Evolutionary conservation across 129 eudicot genomes (phyloP).

Genomic region (Lonicera japonica): DNA sequence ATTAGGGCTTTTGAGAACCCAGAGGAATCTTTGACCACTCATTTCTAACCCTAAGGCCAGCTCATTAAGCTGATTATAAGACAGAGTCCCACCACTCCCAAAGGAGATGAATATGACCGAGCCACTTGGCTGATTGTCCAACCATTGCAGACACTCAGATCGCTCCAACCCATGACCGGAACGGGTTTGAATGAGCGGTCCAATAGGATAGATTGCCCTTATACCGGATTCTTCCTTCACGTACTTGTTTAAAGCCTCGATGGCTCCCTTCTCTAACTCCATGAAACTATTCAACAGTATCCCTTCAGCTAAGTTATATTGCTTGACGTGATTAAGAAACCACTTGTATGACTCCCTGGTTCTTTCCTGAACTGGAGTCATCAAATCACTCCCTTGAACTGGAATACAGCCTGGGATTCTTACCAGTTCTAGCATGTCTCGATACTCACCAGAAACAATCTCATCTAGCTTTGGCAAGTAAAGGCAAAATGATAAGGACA

Average conservation of each 20-base stretch:
- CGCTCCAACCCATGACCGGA: neutral
- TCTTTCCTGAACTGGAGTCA: neutral
- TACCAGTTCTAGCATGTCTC: neutral
- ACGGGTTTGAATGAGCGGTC: slow-evolving; percentile 2
- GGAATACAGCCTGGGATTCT: neutral
- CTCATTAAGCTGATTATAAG: slow-evolving; percentile 11
- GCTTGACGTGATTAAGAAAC: neutral
- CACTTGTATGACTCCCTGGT: neutral
- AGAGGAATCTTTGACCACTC: slow-evolving; percentile 10
- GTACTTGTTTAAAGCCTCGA: neutral
- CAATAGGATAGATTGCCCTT: neutral
- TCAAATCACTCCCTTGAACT: neutral
- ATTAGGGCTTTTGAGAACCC: slow-evolving; percentile 13
- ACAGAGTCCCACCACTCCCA: slow-evolving; percentile 30
- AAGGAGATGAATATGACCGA: slow-evolving; percentile 14
- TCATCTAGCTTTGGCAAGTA: slow-evolving; percentile 9
- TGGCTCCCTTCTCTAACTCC: neutral
- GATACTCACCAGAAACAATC: neutral
- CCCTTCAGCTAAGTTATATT: neutral
- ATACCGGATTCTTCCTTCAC: neutral
- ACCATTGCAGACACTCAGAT: slow-evolving; percentile 10
- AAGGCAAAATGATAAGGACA: neutral
- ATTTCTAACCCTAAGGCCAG: slow-evolving; percentile 11
- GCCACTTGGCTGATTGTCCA: slow-evolving; percentile 17
- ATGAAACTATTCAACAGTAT: neutral